Evolutionary conservation across 108 stramenopile species (phyloP), one percentile per base, ranked within the genome.

Genomic region (Cyclotella cryptica): DNA sequence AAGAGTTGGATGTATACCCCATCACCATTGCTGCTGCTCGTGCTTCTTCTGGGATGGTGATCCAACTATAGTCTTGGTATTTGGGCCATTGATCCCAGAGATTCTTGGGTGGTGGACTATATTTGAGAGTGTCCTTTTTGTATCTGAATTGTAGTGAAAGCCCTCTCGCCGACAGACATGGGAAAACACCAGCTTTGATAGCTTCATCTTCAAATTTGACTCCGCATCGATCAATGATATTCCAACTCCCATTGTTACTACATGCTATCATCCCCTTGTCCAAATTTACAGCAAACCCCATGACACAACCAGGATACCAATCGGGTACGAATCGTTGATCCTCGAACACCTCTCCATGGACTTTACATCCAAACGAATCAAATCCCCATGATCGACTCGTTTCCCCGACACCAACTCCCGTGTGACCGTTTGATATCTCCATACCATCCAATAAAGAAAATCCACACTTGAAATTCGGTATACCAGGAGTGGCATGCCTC

Each of bases 191-290:
- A 15, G 35, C 8, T 49, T 66, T 64, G 26, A 74, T 74, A 14
- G 17, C 28, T 45, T 45, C 24, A 26, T 74, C 74, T 28, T 68
- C 64, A 42, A 74, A 74, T 41, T 54, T 55, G 12, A 74, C 74
- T 13, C 74, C 74, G 22, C 39, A 28, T 18, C 65, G 46, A 10
- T 66, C 29, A 18, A 17, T 30, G 15, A 71, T 40, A 10, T 74
- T 28, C 74, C 74, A 74, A 15, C 17, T 42, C 8, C 65, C 65
- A 66, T 74, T 44, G 3, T 24, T 74, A 17, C 41, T 44, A 11
- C 39, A 47, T 1, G 74, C 74, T 24, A 74, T 74, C 74, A 74
- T 74, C 19, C 74, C 74, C n/a, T 35, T 74, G 0, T 74, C 74
- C 1, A 74, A 19, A 47, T 74, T 74, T 9, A 43, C 65, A 12